A percentile compares a stretch with the other conserved stretches of the same genome.
These are phyloP conservation scores for Auxenochlorella protothecoides DNA, from an alignment of 139 green algal genomes.

Conservation along the genomic window DNA sequence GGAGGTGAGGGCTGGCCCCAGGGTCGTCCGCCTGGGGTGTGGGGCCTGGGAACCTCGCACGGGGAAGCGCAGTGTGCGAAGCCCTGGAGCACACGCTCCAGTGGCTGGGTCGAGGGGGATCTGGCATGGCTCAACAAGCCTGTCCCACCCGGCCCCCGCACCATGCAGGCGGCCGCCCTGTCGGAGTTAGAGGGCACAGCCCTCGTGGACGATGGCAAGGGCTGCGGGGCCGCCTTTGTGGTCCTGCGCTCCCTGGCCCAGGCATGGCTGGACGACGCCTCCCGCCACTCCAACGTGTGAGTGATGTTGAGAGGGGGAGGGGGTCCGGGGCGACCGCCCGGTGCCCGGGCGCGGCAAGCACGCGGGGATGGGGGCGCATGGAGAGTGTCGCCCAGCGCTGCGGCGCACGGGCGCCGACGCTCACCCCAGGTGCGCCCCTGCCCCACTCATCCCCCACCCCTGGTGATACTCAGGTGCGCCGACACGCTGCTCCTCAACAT, in stretches of 20 bases:
- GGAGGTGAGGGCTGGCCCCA: conserved; percentile 7
- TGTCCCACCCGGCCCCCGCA: too few relatives aligned
- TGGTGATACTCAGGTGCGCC: conserved; percentile 24
- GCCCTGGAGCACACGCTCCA: too few relatives aligned
- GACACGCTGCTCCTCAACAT: conserved; percentile 67
- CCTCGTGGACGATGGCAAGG: conserved; percentile 28
- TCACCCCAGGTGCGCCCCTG: not conserved
- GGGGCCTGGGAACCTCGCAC: too few relatives aligned
- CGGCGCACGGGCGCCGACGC: not conserved
- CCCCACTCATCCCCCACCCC: not conserved
- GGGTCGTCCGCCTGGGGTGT: not conserved
- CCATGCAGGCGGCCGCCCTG: conserved; percentile 33
- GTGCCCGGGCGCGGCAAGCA: too few relatives aligned
- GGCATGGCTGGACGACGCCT: conserved; percentile 62
- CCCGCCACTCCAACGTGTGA: conserved; percentile 46
- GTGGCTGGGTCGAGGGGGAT: too few relatives aligned
- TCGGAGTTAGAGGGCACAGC: conserved; percentile 58
- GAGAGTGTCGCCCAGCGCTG: too few relatives aligned
- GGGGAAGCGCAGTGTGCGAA: too few relatives aligned
- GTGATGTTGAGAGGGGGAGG: not conserved
- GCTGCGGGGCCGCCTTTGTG: conserved; percentile 39
- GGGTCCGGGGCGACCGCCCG: too few relatives aligned
- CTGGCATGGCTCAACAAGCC: conserved; percentile 11
- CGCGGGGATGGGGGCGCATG: too few relatives aligned
- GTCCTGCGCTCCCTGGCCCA: conserved; percentile 56